These are phyloP conservation scores for Vigna radiata DNA, from an alignment of 306 rosid genomes.

Conservation along the genomic window DNA sequence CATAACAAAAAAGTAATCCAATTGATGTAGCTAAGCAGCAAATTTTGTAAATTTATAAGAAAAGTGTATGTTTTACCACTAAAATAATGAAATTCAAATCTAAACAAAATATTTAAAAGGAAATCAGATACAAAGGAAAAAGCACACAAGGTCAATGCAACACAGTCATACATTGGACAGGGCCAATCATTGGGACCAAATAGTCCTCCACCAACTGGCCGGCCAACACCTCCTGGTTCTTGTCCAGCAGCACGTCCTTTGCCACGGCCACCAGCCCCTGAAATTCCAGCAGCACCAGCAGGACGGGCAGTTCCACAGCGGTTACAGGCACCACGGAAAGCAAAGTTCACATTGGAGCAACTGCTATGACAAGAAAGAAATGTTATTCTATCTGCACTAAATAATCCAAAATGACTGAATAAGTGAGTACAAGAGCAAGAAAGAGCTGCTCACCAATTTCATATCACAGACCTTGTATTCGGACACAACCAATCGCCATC, in stretches of 20 bases:
- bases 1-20: slow-evolving; percentile 22
- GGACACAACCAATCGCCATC: slow-evolving; percentile 99
- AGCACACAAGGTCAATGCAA: neutral
- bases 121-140: slow-evolving; percentile 12
- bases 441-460: slow-evolving; percentile 99
- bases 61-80: slow-evolving; percentile 29
- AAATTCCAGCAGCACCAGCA: slow-evolving; percentile 80
- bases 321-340: slow-evolving; percentile 98
- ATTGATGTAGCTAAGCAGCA: slow-evolving; percentile 4
- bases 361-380: slow-evolving; percentile 58
- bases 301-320: slow-evolving; percentile 99
- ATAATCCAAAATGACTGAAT: slow-evolving; percentile 20
- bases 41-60: slow-evolving; percentile 4
- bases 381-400: slow-evolving; percentile 48
- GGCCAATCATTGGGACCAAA: slow-evolving; percentile 99
- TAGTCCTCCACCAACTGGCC: slow-evolving; percentile 81
- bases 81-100: slow-evolving; percentile 22
- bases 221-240: slow-evolving; percentile 74
- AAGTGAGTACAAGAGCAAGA: slow-evolving; percentile 65
- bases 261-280: slow-evolving; percentile 90
- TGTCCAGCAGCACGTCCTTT: slow-evolving; percentile 72
- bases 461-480: slow-evolving; percentile 99
- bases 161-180: slow-evolving; percentile 83
- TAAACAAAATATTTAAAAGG: slow-evolving; percentile 3
- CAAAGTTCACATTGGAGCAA: slow-evolving; percentile 95